These are phyloP conservation scores for Alternaria ethzedia DNA, from an alignment of 2,329 filamentous ascomycete genomes.

Conservation along the genomic window DNA sequence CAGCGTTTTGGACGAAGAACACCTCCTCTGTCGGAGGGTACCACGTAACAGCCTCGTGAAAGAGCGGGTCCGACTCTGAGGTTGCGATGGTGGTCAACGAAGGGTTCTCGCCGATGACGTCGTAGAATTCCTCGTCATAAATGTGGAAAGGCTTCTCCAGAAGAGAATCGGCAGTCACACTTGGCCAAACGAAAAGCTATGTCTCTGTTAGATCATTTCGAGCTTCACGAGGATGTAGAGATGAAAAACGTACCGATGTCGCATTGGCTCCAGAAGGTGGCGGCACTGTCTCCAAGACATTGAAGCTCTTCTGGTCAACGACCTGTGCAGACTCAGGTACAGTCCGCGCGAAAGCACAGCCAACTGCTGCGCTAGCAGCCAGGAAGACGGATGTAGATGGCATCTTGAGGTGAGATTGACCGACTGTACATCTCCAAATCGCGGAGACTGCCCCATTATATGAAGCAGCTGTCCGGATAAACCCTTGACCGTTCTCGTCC, in stretches of 20 bases:
- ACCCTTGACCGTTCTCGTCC: neutral
- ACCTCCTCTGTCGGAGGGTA: constrained; percentile 30
- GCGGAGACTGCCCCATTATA: neutral
- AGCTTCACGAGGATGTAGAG: neutral
- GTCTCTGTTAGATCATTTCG: constrained; percentile 7
- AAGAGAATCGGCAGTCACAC: constrained; percentile 27
- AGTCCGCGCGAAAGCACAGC: constrained; percentile 20
- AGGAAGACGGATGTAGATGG: constrained; percentile 5
- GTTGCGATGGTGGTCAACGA: constrained; percentile 31
- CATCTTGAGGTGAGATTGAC: neutral
- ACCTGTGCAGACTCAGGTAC: constrained; percentile 30
- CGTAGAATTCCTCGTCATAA: constrained; percentile 34
- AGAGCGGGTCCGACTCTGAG: constrained; percentile 30
- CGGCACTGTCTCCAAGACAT: constrained; percentile 25
- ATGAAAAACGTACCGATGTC: constrained; percentile 19
- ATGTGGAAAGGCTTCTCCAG: constrained; percentile 32
- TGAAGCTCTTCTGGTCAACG: constrained; percentile 29
- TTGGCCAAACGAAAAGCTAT: constrained; percentile 29
- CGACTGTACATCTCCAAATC: neutral
- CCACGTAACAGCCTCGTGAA: constrained; percentile 35
- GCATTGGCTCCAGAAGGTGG: constrained; percentile 27
- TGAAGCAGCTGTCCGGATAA: neutral
- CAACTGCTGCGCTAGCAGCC: constrained; percentile 5
- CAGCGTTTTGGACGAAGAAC: constrained; percentile 35
- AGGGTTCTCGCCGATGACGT: constrained; percentile 30